A percentile compares a stretch with the other conserved stretches of the same genome.
Conservation (phyloP, 2,329 filamentous ascomycete genomes). For the Leptographium wingfieldii region DNA sequence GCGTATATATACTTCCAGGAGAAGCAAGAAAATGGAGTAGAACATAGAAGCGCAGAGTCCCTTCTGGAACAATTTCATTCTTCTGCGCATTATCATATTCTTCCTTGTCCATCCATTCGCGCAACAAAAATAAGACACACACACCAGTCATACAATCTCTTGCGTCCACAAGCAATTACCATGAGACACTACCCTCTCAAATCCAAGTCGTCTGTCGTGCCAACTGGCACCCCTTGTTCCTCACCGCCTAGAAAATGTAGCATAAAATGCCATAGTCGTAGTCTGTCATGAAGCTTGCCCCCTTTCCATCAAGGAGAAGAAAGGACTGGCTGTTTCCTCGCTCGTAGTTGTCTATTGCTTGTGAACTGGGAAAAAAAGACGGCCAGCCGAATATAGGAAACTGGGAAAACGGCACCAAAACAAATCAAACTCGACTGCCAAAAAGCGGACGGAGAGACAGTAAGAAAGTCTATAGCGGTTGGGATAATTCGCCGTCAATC, state of each 20-base stretch:
- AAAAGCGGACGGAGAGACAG: background rate
- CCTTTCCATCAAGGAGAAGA: slow-evolving; percentile 7
- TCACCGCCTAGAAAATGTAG: background rate
- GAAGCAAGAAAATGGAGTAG: background rate
- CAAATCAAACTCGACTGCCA: background rate
- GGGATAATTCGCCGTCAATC: background rate
- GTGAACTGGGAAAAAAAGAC: slow-evolving; percentile 4
- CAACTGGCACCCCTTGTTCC: background rate
- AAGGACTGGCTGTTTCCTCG: slow-evolving; percentile 4
- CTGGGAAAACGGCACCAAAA: background rate
- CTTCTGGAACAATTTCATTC: background rate
- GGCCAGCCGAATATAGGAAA: slow-evolving; percentile 9
- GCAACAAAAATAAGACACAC: background rate
- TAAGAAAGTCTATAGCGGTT: background rate
- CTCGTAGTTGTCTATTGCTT: slow-evolving; percentile 10
- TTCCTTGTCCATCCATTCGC: background rate
- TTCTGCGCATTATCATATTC: background rate
- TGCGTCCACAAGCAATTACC: background rate
- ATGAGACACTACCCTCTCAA: background rate
- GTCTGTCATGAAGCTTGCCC: slow-evolving; percentile 9
- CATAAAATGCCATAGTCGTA: slow-evolving; percentile 6
- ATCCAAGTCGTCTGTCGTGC: background rate
- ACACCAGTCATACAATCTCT: slow-evolving; percentile 3
- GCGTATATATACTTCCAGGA: background rate
- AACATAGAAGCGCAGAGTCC: background rate